Evolutionary conservation across 306 rosid genomes (phyloP).

Genomic region (Inga laurina): DNA sequence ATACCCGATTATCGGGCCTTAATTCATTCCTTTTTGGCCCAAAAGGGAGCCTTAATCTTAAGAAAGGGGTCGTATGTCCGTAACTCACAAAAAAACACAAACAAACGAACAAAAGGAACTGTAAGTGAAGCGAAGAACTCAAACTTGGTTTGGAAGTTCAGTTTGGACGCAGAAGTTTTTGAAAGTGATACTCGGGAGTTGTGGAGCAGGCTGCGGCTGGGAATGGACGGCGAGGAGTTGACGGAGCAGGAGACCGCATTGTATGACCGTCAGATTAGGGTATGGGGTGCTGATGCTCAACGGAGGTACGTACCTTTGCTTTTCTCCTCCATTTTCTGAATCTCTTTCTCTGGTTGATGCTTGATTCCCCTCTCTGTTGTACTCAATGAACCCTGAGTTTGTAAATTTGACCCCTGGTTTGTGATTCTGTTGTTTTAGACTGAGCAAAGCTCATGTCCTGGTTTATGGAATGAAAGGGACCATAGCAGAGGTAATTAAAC

Average conservation of each 20-base stretch:
- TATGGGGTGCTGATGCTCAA: constrained; percentile 99
- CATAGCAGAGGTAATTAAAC: constrained; percentile 70
- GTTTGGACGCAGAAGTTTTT: neutral
- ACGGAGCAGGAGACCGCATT: constrained; percentile 95
- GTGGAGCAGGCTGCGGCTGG: constrained; percentile 43
- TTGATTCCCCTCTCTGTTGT: neutral
- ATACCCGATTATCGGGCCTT: too few species aligned
- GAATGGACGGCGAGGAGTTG: constrained; percentile 93
- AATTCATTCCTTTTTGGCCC: too few species aligned
- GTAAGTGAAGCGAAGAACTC: neutral
- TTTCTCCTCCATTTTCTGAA: neutral
- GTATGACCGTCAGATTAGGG: constrained; percentile 98
- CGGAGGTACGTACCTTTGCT: constrained; percentile 63
- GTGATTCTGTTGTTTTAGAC: constrained; percentile 45
- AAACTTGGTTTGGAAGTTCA: neutral
- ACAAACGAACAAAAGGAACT: too few species aligned
- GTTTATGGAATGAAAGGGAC: constrained; percentile 92
- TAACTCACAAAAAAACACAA: too few species aligned
- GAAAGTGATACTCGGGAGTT: neutral
- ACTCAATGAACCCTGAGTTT: neutral
- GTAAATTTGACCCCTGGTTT: constrained; percentile 4
- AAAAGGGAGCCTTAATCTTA: too few species aligned
- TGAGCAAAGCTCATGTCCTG: constrained; percentile 88
- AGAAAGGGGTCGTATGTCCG: too few species aligned
- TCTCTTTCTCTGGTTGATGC: neutral